Evolutionary conservation across 148 eudicot species (phyloP).

Genomic region (Nepenthes mirabilis): DNA sequence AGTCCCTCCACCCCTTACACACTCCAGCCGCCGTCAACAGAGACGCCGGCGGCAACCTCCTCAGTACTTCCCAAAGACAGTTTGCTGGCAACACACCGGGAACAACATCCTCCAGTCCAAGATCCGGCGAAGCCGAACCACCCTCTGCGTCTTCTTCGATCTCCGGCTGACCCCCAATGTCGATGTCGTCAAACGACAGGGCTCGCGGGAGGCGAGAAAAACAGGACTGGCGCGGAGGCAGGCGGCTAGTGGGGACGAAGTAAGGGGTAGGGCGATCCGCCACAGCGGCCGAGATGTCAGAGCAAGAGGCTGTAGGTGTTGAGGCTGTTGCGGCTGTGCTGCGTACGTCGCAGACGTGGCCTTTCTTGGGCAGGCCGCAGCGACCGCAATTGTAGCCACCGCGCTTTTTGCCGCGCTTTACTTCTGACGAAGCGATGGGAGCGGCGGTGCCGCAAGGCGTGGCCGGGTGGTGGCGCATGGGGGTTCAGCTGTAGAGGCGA

Average conservation of each 20-base stretch:
- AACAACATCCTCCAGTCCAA: slow-evolving; percentile 12
- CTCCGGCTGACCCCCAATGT: slow-evolving; percentile 17
- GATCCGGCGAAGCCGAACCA: slow-evolving; percentile 6
- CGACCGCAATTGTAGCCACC: slow-evolving; percentile 86
- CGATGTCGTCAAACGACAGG: slow-evolving; percentile 53
- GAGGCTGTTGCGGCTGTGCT: slow-evolving; percentile 2
- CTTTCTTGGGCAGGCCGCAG: slow-evolving; percentile 75
- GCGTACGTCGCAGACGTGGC: slow-evolving; percentile 47
- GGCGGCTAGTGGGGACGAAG: slow-evolving; percentile 8
- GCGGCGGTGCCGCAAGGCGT: slow-evolving; percentile 16
- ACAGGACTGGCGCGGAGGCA: slow-evolving; percentile 9
- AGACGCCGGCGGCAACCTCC: slow-evolving; percentile 53
- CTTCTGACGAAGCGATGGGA: slow-evolving; percentile 20
- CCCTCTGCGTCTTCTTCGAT: slow-evolving; percentile 10
- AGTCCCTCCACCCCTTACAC: slow-evolving; percentile 76
- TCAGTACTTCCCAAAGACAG: slow-evolving; percentile 67
- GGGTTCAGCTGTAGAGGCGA: too few relatives aligned
- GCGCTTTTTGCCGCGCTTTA: slow-evolving; percentile 39
- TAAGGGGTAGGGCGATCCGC: not conserved
- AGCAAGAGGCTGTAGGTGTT: slow-evolving; percentile 12
- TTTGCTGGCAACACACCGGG: slow-evolving; percentile 30
- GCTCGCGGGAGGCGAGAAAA: slow-evolving; percentile 35
- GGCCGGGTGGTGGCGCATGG: slow-evolving; percentile 36
- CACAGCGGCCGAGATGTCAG: not conserved
- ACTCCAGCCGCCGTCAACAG: slow-evolving; percentile 66